Evolutionary conservation across 2,329 filamentous ascomycete genomes (phyloP), one percentile per base, ranked within the genome.

Genomic region (Xylaria sp.): DNA sequence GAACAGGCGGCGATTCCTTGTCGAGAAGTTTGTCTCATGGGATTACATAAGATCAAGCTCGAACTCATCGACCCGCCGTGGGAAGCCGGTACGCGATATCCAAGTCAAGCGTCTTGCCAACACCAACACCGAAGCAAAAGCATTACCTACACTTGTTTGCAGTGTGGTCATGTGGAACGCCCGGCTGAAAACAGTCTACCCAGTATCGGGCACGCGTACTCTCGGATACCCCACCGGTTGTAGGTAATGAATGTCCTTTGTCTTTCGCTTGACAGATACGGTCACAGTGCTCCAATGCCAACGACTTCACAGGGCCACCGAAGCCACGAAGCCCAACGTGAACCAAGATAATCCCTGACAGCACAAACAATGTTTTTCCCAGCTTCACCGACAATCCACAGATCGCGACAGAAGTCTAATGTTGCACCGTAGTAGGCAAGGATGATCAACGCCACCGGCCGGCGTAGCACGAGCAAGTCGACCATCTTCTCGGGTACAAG

Each of bases 391-490:
- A 64, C 54, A 17, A 66, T 53, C 64, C 58, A 66, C 17, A 61
- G n/a, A 3, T 56, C 54, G 23, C 58, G 51, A 25, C 40, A 62
- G 9, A 44, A 11, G 21, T 60, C 27, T 3, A 64, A 35, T 11
- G 41, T 51, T 1, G 21, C 46, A 19, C 61, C 61, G 21, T 64
- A 66, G 27, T 60, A 60, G 11, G 63, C 47, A 9, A 64, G 31
- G 9, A 64, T 64, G 19, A 62, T 41, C 7, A 64, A 23, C 9
- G 62, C 55, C 29, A 23, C 41, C 8, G 58, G 51, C 10, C 58
- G 54, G 11, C 62, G 58, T 13, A 64, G 25, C 21, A 59, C 58
- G n/a, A 63, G 38, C n/a, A 66, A 25, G 38, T 66, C 62, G 10
- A 56, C 41, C 11, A 64, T 40, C n/a, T 55, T 60, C 11, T 65